Base-by-base conservation (phyloP, 1,284 basidiomycete genomes). In the Tranzscheliella williamsii region DNA sequence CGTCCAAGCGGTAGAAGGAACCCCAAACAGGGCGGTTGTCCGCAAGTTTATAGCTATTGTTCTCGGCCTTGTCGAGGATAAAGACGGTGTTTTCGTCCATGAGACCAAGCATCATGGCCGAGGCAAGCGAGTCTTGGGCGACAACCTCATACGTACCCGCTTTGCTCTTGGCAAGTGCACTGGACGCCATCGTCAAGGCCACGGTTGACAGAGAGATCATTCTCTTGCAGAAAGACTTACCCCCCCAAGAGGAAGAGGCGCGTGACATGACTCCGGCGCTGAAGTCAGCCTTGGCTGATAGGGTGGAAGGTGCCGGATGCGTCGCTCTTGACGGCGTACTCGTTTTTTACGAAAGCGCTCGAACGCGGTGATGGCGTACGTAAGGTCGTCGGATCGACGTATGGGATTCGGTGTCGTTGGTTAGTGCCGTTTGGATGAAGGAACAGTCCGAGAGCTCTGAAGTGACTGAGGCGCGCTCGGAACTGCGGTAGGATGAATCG, bases 11-110 rank as follows among this genome's bases (percentile, higher is more conserved):
- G 36, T 71, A 62, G 48, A 74, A 60, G 12, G 72, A 56, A 17
- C 68, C 72, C 75, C 75, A 76, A 4, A 67, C 62, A 12, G 68
- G 72, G 29, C 55, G 64, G 13, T 61, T 67, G n/a, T 65, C 50
- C 12, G 38, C 20, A 9, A 70, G 43, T 17, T 37, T 34, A 13
- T 37, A n/a, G 9, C 46, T 52, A 62, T 79, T 79, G 58, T 75
- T 72, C 55, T 80, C 79, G 11, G 70, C 73, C 63, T 80, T 80
- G 66, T 80, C 79, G 27, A 79, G 63, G 33, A 80, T 78, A 45
- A 78, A 76, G 29, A 78, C 74, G 31, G 60, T 67, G 34, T 75
- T 42, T 36, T 77, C 63, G 50, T 75, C 67, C 31, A 72, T 58
- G 22, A 77, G 57, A 46, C 67, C 75, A 35, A 77, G 49, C 75